Conservation (phyloP, 106 monocot species). For the Dactylorhiza incarnata region DNA sequence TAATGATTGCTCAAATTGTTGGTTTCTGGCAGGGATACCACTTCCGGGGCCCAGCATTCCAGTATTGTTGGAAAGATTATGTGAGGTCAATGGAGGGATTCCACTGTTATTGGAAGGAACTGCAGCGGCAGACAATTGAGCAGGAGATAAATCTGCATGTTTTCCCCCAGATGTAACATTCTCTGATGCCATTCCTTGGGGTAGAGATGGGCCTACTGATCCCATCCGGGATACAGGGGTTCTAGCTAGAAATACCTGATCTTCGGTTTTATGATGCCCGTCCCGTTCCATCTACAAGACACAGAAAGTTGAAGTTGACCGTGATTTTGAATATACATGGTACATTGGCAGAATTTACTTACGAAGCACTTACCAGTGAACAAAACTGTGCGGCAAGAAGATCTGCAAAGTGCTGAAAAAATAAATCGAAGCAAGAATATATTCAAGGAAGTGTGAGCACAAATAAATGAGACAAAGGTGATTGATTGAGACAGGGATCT, state of each 20-base stretch:
- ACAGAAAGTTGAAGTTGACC: background rate
- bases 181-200: conserved; percentile 30
- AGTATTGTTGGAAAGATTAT: conserved; percentile 29
- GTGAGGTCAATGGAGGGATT: conserved; percentile 29
- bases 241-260: conserved; percentile 52
- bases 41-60: conserved; percentile 53
- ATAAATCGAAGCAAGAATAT: background rate
- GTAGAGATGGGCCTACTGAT: conserved; percentile 20
- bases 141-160: conserved; percentile 30
- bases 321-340: no score
- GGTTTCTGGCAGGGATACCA: conserved; percentile 36
- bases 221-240: conserved; percentile 18
- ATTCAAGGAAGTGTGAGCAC: background rate
- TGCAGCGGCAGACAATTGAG: conserved; percentile 18
- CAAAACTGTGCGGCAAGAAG: conserved; percentile 65
- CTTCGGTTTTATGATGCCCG: conserved; percentile 61
- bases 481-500: conserved; percentile 15
- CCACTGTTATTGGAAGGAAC: conserved; percentile 14
- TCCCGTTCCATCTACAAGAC: conserved; percentile 55
- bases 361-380: conserved; percentile 37
- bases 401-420: conserved; percentile 67
- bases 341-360: conserved; percentile 8
- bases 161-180: conserved; percentile 34
- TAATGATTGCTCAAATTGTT: conserved; percentile 54
- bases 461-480: background rate